phyloP scores from a whole-genome alignment of 495 filamentous ascomycete species.

The Xylaria castorea region DNA sequence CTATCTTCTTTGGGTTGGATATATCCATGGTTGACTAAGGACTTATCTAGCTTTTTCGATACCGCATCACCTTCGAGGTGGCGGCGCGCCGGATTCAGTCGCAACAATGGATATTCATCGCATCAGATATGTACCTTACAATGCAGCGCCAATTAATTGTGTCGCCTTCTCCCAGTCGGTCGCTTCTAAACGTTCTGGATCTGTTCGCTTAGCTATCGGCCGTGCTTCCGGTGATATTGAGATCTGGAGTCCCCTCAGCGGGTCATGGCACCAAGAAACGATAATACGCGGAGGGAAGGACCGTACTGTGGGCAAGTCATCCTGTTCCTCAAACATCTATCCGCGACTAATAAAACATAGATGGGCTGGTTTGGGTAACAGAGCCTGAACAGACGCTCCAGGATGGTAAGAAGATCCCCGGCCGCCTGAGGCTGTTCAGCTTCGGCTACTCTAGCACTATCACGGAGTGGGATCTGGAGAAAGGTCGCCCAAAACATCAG shows the following conservation, averaged over 20 bases:
- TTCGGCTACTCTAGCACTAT: conserved; percentile 91
- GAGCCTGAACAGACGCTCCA: conserved; percentile 74
- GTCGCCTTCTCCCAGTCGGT: conserved; percentile 89
- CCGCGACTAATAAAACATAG: conserved; percentile 59
- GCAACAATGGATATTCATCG: conserved; percentile 90
- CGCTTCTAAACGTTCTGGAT: conserved; percentile 59
- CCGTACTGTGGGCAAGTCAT: conserved; percentile 43
- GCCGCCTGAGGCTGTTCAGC: conserved; percentile 88
- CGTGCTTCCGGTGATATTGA: conserved; percentile 96
- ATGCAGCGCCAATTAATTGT: conserved; percentile 89
- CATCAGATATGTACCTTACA: conserved; percentile 95
- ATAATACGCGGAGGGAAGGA: conserved; percentile 84
- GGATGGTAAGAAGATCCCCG: conserved; percentile 65
- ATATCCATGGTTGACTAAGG: neutral
- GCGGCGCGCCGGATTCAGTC: conserved; percentile 11
- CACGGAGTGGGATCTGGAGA: conserved; percentile 92
- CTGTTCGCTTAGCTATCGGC: conserved; percentile 82
- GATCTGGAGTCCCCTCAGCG: conserved; percentile 92
- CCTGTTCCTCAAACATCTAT: neutral
- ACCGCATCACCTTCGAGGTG: conserved; percentile 12
- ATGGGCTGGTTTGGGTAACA: conserved; percentile 91
- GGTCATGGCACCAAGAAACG: conserved; percentile 88
- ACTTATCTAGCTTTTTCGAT: neutral
- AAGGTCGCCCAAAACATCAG: conserved; percentile 75
- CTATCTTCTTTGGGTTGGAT: neutral